phyloP scores from a whole-genome alignment of 148 eudicot species.

The Nepenthes gracilis region DNA sequence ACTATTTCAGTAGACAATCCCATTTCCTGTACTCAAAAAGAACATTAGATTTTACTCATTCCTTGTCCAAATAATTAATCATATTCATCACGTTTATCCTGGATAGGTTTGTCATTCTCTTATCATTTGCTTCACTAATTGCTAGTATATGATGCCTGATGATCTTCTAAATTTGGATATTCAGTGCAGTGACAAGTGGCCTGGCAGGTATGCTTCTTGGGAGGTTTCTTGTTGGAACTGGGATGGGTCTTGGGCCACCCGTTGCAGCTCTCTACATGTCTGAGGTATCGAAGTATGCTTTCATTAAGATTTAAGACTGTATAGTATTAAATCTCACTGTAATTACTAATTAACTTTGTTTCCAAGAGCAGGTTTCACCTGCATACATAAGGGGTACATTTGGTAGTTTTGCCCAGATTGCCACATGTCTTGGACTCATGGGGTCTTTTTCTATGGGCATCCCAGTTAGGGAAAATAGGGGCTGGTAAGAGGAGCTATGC shows the following conservation, averaged over 20 bases:
- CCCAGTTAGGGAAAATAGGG: slow-evolving; percentile 53
- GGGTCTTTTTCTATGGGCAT: slow-evolving; percentile 64
- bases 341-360: slow-evolving; percentile 4
- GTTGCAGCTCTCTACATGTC: slow-evolving; percentile 85
- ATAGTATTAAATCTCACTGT: background rate
- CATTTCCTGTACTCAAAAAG: too few species aligned
- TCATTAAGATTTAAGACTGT: background rate
- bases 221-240: slow-evolving; percentile 77
- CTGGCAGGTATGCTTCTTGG: slow-evolving; percentile 72
- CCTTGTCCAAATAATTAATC: too few species aligned
- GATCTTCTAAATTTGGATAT: slow-evolving; percentile 1
- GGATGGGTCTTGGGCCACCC: slow-evolving; percentile 90
- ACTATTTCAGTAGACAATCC: too few species aligned
- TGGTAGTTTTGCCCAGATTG: slow-evolving; percentile 84
- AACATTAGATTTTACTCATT: too few species aligned
- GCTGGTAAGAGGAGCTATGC: slow-evolving; percentile 50
- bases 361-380: slow-evolving; percentile 65
- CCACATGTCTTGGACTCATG: slow-evolving; percentile 78
- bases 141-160: background rate
- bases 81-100: too few species aligned
- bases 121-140: background rate
- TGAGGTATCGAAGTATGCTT: slow-evolving; percentile 36
- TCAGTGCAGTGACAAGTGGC: slow-evolving; percentile 57
- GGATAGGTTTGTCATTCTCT: background rate
- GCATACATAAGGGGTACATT: slow-evolving; percentile 84